Conservation (phyloP, 257 asterid species). For the Jaltomata sinuosa region DNA sequence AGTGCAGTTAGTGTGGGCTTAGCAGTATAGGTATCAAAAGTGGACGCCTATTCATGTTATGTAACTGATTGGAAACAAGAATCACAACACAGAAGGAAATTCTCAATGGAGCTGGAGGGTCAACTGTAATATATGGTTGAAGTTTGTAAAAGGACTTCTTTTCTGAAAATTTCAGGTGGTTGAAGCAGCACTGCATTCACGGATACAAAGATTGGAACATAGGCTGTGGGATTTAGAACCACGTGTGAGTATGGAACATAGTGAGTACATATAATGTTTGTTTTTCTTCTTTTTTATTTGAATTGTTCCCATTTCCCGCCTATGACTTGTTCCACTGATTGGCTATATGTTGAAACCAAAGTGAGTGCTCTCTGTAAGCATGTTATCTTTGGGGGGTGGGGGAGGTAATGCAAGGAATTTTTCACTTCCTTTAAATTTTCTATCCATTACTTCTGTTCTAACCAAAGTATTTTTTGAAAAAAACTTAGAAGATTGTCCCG, state of each 20-base stretch:
- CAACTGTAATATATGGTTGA: conserved; percentile 1
- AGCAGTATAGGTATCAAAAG: background rate
- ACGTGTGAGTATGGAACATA: conserved; percentile 61
- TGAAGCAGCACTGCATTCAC: conserved; percentile 95
- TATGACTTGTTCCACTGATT: background rate
- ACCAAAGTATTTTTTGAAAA: background rate
- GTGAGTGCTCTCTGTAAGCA: background rate
- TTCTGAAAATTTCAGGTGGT: conserved; percentile 61
- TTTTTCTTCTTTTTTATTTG: background rate
- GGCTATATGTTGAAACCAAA: background rate
- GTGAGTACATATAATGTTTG: conserved; percentile 18
- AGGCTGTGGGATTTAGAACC: conserved; percentile 88
- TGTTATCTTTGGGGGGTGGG: background rate
- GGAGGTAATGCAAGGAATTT: background rate
- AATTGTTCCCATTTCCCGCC: background rate
- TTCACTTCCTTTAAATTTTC: background rate
- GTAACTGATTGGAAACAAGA: background rate
- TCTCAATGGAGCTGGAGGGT: background rate
- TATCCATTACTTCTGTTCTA: background rate
- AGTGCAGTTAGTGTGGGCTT: background rate
- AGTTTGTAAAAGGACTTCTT: conserved; percentile 12
- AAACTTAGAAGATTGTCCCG: background rate
- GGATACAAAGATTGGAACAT: conserved; percentile 77
- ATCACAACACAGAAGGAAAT: background rate
- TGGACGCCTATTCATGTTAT: background rate